Evolutionary conservation across 495 filamentous ascomycete species (phyloP).

Genomic region (Acidomyces sp.): DNA sequence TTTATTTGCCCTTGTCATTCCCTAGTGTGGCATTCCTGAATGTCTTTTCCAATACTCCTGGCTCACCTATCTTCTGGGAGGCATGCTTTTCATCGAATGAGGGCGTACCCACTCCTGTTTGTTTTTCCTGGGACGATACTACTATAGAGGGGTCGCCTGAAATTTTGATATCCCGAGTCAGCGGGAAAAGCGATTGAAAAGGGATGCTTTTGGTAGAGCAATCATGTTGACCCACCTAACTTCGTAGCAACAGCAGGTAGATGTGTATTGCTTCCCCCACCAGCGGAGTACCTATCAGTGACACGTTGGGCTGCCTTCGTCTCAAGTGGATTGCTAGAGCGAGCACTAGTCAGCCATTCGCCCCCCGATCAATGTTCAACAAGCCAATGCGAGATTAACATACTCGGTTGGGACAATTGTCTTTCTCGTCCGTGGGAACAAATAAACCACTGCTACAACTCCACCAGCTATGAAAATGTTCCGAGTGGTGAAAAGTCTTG

Average conservation of each 20-base stretch:
- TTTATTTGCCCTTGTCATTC: constrained; percentile 3
- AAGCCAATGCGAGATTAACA: background rate
- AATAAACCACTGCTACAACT: constrained; percentile 16
- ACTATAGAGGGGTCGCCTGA: constrained; percentile 5
- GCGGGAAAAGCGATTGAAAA: background rate
- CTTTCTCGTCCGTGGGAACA: constrained; percentile 8
- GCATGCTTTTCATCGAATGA: constrained; percentile 7
- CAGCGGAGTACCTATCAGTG: constrained; percentile 21
- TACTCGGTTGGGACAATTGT: background rate
- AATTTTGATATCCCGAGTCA: background rate
- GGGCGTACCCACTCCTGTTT: constrained; percentile 9
- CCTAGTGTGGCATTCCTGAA: constrained; percentile 13
- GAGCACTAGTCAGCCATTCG: background rate
- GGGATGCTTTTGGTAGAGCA: background rate
- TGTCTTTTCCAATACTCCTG: background rate
- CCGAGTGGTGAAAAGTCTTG: constrained; percentile 3
- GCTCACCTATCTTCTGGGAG: constrained; percentile 11
- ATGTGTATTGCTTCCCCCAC: constrained; percentile 22
- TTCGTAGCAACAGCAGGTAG: constrained; percentile 21
- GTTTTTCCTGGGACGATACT: constrained; percentile 1
- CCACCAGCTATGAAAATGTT: constrained; percentile 26
- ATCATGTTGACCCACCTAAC: constrained; percentile 10
- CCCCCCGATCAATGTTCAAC: background rate
- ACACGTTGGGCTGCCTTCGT: constrained; percentile 23
- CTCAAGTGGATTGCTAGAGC: constrained; percentile 19